These are phyloP conservation scores for Zymoseptoria crescenta DNA, from an alignment of 2,329 filamentous ascomycete genomes.

Conservation along the genomic window DNA sequence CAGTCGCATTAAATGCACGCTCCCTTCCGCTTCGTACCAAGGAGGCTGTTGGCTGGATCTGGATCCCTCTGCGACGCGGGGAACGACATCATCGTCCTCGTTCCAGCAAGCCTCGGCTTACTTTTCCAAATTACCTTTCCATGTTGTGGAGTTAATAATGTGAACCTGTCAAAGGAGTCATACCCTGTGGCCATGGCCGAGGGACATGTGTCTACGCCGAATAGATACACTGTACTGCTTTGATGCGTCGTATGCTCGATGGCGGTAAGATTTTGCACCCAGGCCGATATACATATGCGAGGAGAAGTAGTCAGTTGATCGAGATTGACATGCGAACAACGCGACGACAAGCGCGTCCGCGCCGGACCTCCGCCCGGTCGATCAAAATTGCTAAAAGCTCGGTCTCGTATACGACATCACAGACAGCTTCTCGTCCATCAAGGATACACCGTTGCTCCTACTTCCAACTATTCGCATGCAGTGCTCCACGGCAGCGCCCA, in stretches of 20 bases:
- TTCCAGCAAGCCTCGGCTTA: neutral
- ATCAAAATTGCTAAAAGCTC: neutral
- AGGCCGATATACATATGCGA: no score
- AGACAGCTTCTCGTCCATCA: neutral
- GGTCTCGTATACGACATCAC: neutral
- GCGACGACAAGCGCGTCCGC: no score
- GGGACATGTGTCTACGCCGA: no score
- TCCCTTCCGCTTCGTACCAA: neutral
- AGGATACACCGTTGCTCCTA: neutral
- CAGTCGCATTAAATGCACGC: neutral
- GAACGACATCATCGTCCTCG: neutral
- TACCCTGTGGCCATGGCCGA: no score
- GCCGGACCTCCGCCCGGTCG: neutral
- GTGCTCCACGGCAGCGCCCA: constrained; percentile 3
- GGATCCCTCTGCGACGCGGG: neutral
- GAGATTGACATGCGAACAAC: neutral
- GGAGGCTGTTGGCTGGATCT: neutral
- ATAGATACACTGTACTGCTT: neutral
- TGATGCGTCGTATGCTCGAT: neutral
- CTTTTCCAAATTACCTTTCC: neutral
- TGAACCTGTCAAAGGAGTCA: no score
- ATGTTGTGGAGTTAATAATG: no score
- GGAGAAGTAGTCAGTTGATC: neutral
- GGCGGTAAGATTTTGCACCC: no score
- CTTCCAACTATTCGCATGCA: constrained; percentile 5